Conservation (phyloP, 176 grass and related monocot species). For the Avena eriantha region DNA sequence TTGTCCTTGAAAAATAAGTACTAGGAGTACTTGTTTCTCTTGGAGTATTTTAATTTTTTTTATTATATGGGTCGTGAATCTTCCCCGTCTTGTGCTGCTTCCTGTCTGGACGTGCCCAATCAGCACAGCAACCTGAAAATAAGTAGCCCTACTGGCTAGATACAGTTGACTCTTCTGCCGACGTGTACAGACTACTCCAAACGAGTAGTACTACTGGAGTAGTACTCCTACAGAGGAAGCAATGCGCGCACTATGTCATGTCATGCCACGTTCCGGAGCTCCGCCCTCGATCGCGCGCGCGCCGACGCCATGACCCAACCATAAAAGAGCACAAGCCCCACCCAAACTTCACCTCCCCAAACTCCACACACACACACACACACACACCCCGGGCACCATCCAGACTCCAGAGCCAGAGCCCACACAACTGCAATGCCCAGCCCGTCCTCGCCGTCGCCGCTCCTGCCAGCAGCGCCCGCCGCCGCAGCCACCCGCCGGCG, state of each 20-base stretch:
- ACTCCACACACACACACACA: not conserved
- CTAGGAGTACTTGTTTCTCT: not conserved
- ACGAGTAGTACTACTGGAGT: too few species aligned
- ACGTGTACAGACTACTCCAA: not conserved
- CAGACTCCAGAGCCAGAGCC: not conserved
- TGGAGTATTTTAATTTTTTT: not conserved
- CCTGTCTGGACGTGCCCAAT: not conserved
- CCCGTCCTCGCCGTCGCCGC: constrained; percentile 31
- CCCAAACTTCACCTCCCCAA: not conserved
- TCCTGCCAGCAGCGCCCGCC: not conserved
- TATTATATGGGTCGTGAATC: not conserved
- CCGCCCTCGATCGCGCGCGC: not conserved
- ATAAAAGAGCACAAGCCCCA: constrained; percentile 39
- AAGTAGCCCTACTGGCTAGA: not conserved
- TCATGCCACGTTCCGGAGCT: not conserved
- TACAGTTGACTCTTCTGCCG: not conserved
- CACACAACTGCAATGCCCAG: constrained; percentile 36
- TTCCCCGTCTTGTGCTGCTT: not conserved
- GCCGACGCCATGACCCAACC: constrained; percentile 34
- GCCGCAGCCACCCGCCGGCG: not conserved
- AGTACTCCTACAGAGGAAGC: not conserved
- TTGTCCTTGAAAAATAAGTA: not conserved
- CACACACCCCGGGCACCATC: not conserved
- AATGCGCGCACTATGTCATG: not conserved
- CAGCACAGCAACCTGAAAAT: not conserved